Evolutionary conservation across 1,139 yeast species (phyloP).

Genomic region (Protomyces inundatus): DNA sequence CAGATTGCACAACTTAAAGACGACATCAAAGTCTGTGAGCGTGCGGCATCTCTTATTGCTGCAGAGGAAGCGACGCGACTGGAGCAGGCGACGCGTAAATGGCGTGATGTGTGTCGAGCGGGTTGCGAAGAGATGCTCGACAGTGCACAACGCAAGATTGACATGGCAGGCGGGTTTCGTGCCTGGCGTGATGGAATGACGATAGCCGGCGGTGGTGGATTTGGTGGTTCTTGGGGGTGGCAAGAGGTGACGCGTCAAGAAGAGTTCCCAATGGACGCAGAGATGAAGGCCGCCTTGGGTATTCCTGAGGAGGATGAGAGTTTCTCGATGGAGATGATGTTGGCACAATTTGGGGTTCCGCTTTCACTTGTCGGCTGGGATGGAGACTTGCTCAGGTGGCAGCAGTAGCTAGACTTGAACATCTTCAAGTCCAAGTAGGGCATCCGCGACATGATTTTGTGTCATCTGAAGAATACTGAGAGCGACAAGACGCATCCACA

Average conservation of each 20-base stretch:
- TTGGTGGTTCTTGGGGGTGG: background rate
- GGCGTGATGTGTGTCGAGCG: constrained; percentile 1
- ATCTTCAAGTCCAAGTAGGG: too few species aligned
- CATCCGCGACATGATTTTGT: too few species aligned
- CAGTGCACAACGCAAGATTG: background rate
- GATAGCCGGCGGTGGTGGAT: background rate
- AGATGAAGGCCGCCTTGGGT: constrained; percentile 4
- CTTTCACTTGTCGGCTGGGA: constrained; percentile 7
- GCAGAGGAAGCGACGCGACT: background rate
- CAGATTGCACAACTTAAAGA: background rate
- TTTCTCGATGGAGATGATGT: constrained; percentile 11
- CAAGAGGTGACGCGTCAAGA: background rate
- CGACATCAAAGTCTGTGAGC: constrained; percentile 2
- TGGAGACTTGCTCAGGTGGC: constrained; percentile 2
- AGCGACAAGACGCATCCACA: too few species aligned
- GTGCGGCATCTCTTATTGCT: background rate
- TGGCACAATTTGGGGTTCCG: constrained; percentile 1
- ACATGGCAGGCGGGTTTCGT: background rate
- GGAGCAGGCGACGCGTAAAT: background rate
- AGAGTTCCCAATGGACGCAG: background rate
- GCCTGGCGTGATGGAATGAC: constrained; percentile 8
- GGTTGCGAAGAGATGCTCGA: constrained; percentile 7
- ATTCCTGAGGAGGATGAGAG: background rate
- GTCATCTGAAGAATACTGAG: too few species aligned
- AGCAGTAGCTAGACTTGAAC: background rate